A percentile compares a stretch with the other conserved stretches of the same genome.
Conservation (phyloP, 352 stramenopile species). For the Phytophthora pini region DNA sequence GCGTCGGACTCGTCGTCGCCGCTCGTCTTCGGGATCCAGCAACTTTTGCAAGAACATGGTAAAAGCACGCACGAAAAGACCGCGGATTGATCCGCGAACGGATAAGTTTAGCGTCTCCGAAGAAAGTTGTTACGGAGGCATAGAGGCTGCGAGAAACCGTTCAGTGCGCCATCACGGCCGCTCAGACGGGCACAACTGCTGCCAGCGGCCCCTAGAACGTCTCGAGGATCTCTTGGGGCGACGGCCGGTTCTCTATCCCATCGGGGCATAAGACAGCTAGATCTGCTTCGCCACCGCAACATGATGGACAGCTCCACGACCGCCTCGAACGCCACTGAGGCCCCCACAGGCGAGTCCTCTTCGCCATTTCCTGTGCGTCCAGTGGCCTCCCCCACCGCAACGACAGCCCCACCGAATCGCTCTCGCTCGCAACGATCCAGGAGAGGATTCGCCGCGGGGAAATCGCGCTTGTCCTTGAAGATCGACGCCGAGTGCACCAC, state of each 20-base stretch:
- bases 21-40: slow-evolving; percentile 62
- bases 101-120: slow-evolving; percentile 41
- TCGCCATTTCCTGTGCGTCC: slow-evolving; percentile 17
- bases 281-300: slow-evolving; percentile 17
- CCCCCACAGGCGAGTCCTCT: neutral
- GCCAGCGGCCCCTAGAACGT: slow-evolving; percentile 21
- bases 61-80: neutral
- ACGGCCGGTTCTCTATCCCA: slow-evolving; percentile 16
- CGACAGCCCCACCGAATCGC: slow-evolving; percentile 15
- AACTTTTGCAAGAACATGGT: slow-evolving; percentile 60
- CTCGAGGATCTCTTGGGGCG: slow-evolving; percentile 35
- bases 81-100: slow-evolving; percentile 16
- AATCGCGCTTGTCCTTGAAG: slow-evolving; percentile 35
- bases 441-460: slow-evolving; percentile 26
- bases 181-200: slow-evolving; percentile 37
- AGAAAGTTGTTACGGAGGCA: slow-evolving; percentile 22
- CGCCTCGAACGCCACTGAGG: slow-evolving; percentile 4
- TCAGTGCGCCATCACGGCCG: slow-evolving; percentile 17
- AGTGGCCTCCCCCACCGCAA: slow-evolving; percentile 13
- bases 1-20: slow-evolving; percentile 46
- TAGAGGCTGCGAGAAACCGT: slow-evolving; percentile 26
- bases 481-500: slow-evolving; percentile 38
- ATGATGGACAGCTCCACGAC: slow-evolving; percentile 30
- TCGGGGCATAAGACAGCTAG: slow-evolving; percentile 17
- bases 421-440: slow-evolving; percentile 28